Evolutionary conservation across 768 basidiomycete species (phyloP).

Genomic region (Tricholoma matsutake): DNA sequence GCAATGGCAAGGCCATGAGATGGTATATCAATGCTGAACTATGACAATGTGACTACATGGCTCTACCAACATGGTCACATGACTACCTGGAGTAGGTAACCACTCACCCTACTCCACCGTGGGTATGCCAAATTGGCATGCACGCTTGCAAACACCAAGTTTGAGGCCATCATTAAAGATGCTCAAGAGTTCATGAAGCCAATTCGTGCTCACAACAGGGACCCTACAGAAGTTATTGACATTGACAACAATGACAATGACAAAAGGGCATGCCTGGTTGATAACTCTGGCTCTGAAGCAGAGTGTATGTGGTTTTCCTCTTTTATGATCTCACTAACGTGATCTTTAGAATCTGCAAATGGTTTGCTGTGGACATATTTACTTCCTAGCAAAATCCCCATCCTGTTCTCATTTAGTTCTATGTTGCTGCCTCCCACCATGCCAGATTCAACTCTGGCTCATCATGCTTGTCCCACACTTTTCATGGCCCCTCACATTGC

Average conservation of each 20-base stretch:
- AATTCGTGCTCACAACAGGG: not conserved
- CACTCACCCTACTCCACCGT: too few relatives aligned
- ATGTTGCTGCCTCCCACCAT: not conserved
- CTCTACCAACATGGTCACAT: too few relatives aligned
- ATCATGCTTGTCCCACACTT: not conserved
- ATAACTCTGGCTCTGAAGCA: not conserved
- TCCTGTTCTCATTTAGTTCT: not conserved
- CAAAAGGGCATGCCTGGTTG: not conserved
- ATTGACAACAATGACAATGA: not conserved
- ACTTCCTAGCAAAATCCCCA: not conserved
- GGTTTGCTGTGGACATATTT: too few relatives aligned
- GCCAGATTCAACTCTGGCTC: not conserved
- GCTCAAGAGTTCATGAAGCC: not conserved
- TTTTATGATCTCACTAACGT: not conserved
- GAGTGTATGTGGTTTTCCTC: not conserved
- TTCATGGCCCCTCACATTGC: not conserved
- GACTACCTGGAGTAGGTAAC: too few relatives aligned
- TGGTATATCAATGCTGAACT: too few relatives aligned
- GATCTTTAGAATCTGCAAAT: too few relatives aligned
- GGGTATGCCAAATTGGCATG: not conserved
- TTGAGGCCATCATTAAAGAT: not conserved
- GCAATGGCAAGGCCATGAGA: too few relatives aligned
- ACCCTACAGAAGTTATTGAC: not conserved
- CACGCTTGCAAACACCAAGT: not conserved
- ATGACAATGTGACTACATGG: too few relatives aligned